These are phyloP conservation scores for Casuarina equisetifolia DNA, from an alignment of 306 rosid species.

Conservation along the genomic window DNA sequence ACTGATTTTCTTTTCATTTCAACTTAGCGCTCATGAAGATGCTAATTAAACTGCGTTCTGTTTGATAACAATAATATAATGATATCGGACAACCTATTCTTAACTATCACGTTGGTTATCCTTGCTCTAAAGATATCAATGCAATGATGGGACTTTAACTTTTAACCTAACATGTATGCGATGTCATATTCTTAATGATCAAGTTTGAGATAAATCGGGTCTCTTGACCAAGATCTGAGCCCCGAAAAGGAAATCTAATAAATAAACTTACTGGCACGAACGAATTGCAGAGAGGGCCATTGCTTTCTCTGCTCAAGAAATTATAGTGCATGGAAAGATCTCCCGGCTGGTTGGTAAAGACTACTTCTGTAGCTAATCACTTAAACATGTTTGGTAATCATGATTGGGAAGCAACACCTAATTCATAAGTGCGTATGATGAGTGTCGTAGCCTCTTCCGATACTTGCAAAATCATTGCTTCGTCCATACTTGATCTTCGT, in stretches of 20 bases:
- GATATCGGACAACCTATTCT: no score
- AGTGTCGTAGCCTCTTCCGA: not conserved
- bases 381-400: not conserved
- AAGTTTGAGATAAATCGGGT: not conserved
- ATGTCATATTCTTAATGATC: not conserved
- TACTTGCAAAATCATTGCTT: conserved; percentile 11
- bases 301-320: no score
- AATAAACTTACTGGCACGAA: not conserved
- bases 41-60: no score
- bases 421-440: conserved; percentile 12
- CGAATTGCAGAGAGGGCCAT: not conserved
- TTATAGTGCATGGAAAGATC: no score
- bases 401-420: conserved; percentile 1
- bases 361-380: not conserved
- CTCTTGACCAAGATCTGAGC: not conserved
- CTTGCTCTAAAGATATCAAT: not conserved
- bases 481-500: not conserved
- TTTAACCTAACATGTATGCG: not conserved
- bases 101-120: not conserved
- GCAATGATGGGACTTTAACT: not conserved
- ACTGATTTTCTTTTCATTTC: no score
- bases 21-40: no score
- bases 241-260: not conserved
- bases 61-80: no score
- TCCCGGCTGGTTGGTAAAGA: not conserved